Evolutionary conservation across 768 basidiomycete genomes (phyloP).

Genomic region (Lactarius vividus): DNA sequence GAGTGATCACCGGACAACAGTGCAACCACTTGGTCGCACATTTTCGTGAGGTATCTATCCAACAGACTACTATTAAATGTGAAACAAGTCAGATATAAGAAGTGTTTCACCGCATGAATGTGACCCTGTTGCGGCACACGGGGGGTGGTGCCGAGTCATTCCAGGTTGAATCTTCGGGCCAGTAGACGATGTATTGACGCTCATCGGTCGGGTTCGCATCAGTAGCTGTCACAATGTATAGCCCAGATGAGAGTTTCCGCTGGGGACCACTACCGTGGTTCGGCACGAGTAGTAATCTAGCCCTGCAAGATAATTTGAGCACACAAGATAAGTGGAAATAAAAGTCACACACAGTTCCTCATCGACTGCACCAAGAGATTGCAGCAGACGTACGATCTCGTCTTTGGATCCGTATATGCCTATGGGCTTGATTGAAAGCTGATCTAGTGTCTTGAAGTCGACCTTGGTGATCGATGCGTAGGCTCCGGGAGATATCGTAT

Average conservation of each 20-base stretch:
- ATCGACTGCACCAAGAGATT: constrained; percentile 37
- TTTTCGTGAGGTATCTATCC: constrained; percentile 16
- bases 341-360: constrained; percentile 38
- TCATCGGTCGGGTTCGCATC: constrained; percentile 21
- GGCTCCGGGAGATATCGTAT: constrained; percentile 47
- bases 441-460: constrained; percentile 52
- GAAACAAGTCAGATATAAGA: neutral
- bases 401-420: constrained; percentile 56
- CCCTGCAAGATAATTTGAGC: constrained; percentile 17
- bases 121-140: constrained; percentile 50
- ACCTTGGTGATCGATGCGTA: constrained; percentile 53
- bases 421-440: constrained; percentile 44
- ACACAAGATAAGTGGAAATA: neutral
- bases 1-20: constrained; percentile 51
- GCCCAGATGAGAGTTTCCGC: neutral
- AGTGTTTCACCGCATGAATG: constrained; percentile 56
- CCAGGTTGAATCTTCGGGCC: constrained; percentile 64
- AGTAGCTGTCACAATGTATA: neutral
- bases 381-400: constrained; percentile 48
- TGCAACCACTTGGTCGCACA: constrained; percentile 53
- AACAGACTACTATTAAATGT: neutral
- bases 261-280: neutral
- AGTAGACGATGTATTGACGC: constrained; percentile 50
- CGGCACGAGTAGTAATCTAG: constrained; percentile 23
- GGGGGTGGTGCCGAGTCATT: constrained; percentile 45